Conservation (phyloP, 805 yeast genomes). For the Starmera caribaea region DNA sequence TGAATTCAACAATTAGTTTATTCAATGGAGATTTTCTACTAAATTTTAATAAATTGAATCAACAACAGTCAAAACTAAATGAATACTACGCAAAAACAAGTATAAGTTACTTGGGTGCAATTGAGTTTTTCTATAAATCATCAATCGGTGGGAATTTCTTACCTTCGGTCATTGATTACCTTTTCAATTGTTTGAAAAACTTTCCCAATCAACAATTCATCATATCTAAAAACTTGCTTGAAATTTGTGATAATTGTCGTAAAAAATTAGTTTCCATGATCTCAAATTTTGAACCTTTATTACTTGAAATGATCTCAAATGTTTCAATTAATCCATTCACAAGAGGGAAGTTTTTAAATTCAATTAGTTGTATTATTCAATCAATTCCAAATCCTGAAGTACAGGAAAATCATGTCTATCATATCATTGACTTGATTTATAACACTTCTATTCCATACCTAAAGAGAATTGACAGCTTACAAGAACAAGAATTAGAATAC, state of each 20-base stretch:
- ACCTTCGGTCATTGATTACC: constrained; percentile 42
- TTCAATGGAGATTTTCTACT: constrained; percentile 22
- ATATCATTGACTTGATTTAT: constrained; percentile 24
- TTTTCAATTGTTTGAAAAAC: constrained; percentile 32
- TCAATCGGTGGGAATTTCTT: constrained; percentile 34
- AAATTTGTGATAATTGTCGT: constrained; percentile 48
- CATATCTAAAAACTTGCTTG: constrained; percentile 48
- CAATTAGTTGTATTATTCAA: constrained; percentile 56
- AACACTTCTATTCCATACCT: constrained; percentile 9
- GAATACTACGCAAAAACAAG: constrained; percentile 33
- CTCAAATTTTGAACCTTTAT: constrained; percentile 37
- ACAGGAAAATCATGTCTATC: constrained; percentile 29
- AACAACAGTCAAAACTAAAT: not conserved
- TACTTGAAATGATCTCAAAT: constrained; percentile 37
- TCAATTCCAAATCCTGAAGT: constrained; percentile 36
- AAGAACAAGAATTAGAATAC: constrained; percentile 31
- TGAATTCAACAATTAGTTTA: constrained; percentile 14
- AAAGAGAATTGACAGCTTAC: constrained; percentile 3
- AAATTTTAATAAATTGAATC: constrained; percentile 4
- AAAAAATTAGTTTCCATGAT: constrained; percentile 29
- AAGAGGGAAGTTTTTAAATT: constrained; percentile 49
- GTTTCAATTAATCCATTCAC: constrained; percentile 31
- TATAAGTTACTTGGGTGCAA: constrained; percentile 47
- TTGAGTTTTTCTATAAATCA: constrained; percentile 49
- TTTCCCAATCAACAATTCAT: constrained; percentile 22